Base-by-base conservation (phyloP, 306 rosid species). In the Biancaea sappan region DNA sequence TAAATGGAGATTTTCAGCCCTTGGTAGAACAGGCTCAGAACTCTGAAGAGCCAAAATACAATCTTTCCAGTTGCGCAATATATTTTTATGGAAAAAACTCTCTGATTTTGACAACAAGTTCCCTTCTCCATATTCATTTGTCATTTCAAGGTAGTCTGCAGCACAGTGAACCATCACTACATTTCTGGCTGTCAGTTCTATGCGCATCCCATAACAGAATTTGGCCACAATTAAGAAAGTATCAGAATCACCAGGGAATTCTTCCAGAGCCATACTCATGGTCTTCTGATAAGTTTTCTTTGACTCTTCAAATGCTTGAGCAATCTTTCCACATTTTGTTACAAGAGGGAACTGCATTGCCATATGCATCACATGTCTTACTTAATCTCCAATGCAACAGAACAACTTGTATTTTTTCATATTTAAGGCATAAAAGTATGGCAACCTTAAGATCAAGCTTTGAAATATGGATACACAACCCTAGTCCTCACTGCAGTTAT, bases 91-190 rank as follows among this genome's bases (percentile, higher is more conserved):
- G 76, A 94, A 88, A 81, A 84, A 91, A 57, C 67, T 75, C 80
- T 94, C 97, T 1, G 93, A 83, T 78, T 80, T 91, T 7, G 87
- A 73, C 63, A 94, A 74, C 81, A 94, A 80, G 89, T 94, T 94
- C 9, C 73, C 89, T 67, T 94, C 98, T 37, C 92, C 98, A 35
- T 65, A 87, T 81, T 85, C 97, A 68, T 91, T 93, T 40, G 92
- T 89, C 98, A 94, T 94, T 83, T 91, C 88, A 73, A 94, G 98
- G 73, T 85, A 91, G 62, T 87, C 93, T 47, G 96, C 94, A 12
- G 91, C 93, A 68, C 95, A 91, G 70, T 90, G 90, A 54, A 94
- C 75, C 69, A 54, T 25, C 32, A 87, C 82, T 40, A 84, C 81
- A 82, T 91, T 94, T 86, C 87, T 91, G 35, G 98, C 84, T 5